A percentile compares a stretch with the other conserved stretches of the same genome.
Conservation (phyloP, 2,329 filamentous ascomycete species). For the Talaromyces verruculosus region DNA sequence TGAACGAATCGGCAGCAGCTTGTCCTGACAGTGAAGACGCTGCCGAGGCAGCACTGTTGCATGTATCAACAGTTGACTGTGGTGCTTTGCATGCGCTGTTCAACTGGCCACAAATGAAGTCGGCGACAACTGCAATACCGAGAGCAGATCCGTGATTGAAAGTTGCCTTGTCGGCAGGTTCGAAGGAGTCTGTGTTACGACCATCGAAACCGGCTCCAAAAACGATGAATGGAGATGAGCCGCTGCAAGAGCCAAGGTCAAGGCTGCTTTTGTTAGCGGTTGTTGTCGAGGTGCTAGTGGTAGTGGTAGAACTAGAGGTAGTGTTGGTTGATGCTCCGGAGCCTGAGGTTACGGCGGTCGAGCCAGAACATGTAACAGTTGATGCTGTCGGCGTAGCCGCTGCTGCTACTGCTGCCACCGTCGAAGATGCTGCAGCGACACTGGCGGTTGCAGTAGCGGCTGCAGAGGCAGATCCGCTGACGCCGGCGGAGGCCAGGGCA, state of each 20-base stretch:
- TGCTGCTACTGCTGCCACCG: conserved; percentile 2
- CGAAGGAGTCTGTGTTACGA: conserved; percentile 47
- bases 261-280: conserved; percentile 23
- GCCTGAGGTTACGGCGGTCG: not conserved
- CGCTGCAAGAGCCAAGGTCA: conserved; percentile 50
- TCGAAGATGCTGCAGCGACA: conserved; percentile 7
- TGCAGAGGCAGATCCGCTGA: conserved; percentile 23
- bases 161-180: conserved; percentile 42
- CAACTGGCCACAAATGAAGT: conserved; percentile 51
- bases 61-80: not conserved
- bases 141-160: conserved; percentile 52
- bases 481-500: conserved; percentile 45
- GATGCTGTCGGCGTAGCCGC: conserved; percentile 20
- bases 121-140: conserved; percentile 50
- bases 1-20: conserved; percentile 1
- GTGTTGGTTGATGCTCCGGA: not conserved
- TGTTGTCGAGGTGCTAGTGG: not conserved
- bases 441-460: conserved; percentile 8
- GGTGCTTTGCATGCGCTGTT: conserved; percentile 36
- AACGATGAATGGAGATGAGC: conserved; percentile 46
- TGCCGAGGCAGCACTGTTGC: not conserved
- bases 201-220: conserved; percentile 54
- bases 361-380: conserved; percentile 14
- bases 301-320: not conserved
- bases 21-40: not conserved